Evolutionary conservation across 129 eudicot species (phyloP).

Genomic region (Pulicaria dysenterica): DNA sequence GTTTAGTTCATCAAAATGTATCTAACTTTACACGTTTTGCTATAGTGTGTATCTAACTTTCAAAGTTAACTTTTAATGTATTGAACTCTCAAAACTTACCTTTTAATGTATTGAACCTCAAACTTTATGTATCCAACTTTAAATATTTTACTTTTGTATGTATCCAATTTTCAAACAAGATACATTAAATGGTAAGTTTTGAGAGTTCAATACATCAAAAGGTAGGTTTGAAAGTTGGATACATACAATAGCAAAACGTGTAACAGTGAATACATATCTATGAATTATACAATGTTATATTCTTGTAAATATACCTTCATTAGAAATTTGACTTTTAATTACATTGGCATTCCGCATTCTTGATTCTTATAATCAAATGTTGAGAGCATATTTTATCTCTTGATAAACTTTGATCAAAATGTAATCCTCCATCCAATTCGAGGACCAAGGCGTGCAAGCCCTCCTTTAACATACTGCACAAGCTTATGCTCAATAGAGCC

Average conservation of each 20-base stretch:
- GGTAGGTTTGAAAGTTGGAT: neutral
- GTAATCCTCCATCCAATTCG: neutral
- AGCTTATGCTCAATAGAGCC: conserved; percentile 10
- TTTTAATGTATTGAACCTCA: too few species aligned
- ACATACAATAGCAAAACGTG: neutral
- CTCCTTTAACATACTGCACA: neutral
- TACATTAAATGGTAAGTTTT: too few species aligned
- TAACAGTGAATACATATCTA: neutral
- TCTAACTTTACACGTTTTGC: too few species aligned
- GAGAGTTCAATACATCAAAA: too few species aligned
- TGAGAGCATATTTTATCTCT: neutral
- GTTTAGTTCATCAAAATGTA: too few species aligned
- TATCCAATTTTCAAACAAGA: too few species aligned
- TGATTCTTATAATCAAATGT: neutral
- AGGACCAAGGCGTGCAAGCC: neutral
- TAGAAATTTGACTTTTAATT: conserved; percentile 2
- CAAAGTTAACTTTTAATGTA: too few species aligned
- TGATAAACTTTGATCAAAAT: neutral
- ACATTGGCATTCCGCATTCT: neutral
- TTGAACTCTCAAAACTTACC: too few species aligned
- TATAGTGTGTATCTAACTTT: too few species aligned
- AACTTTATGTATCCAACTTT: too few species aligned
- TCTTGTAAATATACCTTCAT: neutral
- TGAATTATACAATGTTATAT: neutral
- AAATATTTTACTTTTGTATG: too few species aligned